These are phyloP conservation scores for Gautieria morchelliformis DNA, from an alignment of 768 basidiomycete genomes.

Conservation along the genomic window DNA sequence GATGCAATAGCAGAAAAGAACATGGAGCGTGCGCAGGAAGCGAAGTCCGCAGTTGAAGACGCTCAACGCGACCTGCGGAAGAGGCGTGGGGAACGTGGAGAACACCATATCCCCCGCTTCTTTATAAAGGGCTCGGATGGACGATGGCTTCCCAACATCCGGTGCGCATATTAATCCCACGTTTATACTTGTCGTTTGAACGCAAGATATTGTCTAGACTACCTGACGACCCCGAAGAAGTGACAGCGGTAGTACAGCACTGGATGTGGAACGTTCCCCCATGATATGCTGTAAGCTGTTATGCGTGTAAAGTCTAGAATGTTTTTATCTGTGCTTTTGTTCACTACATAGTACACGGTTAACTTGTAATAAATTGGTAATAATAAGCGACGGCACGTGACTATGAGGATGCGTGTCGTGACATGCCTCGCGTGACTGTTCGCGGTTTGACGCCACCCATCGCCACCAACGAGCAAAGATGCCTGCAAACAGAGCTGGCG, in stretches of 20 bases:
- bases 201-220: slow-evolving; percentile 35
- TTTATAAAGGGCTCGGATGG: slow-evolving; percentile 64
- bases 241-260: slow-evolving; percentile 53
- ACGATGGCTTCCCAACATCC: slow-evolving; percentile 74
- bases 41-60: slow-evolving; percentile 87
- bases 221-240: slow-evolving; percentile 58
- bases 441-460: not conserved
- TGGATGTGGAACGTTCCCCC: slow-evolving; percentile 60
- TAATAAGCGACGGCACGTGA: not conserved
- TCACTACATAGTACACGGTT: not conserved
- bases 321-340: not conserved
- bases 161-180: slow-evolving; percentile 30
- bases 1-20: slow-evolving; percentile 77
- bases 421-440: not conserved
- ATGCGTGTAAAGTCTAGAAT: not conserved
- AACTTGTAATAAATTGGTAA: not conserved
- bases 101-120: slow-evolving; percentile 64
- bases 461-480: slow-evolving; percentile 24
- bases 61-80: slow-evolving; percentile 76
- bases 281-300: not conserved
- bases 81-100: slow-evolving; percentile 63
- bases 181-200: not conserved
- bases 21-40: slow-evolving; percentile 89
- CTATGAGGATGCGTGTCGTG: not conserved
- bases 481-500: slow-evolving; percentile 75